Evolutionary conservation across 768 basidiomycete genomes (phyloP).

Genomic region (Boletus sp.): DNA sequence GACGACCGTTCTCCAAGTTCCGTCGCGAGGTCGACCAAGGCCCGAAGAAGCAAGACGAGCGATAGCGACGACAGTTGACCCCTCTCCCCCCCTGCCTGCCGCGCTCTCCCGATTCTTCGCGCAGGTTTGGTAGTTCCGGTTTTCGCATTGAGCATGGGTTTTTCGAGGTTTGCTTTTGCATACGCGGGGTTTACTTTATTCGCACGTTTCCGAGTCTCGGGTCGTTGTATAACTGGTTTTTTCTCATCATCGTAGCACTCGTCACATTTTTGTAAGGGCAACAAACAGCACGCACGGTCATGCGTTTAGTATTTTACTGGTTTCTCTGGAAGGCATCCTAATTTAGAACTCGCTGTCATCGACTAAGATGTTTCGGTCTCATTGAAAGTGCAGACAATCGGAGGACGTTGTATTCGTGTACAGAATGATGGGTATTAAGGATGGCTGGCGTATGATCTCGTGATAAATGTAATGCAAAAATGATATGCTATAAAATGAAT

Average conservation of each 20-base stretch:
- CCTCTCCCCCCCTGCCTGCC: background rate
- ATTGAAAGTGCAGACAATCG: background rate
- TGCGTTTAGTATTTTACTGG: constrained; percentile 6
- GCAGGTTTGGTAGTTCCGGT: background rate
- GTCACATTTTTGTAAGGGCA: constrained; percentile 5
- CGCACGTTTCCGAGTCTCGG: background rate
- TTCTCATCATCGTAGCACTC: constrained; percentile 3
- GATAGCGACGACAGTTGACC: constrained; percentile 26
- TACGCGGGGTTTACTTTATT: constrained; percentile 6
- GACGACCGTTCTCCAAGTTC: constrained; percentile 7
- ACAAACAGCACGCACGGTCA: background rate
- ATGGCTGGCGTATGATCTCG: background rate
- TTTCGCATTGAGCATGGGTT: background rate
- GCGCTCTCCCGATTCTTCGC: background rate
- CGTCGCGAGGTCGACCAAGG: background rate
- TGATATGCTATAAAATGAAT: background rate
- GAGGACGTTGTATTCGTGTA: background rate
- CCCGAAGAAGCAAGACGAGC: constrained; percentile 13
- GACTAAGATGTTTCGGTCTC: background rate
- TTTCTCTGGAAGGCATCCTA: constrained; percentile 7
- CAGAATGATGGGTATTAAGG: background rate
- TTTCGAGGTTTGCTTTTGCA: constrained; percentile 3
- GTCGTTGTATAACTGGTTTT: constrained; percentile 17
- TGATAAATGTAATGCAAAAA: background rate
- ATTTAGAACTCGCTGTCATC: background rate